phyloP scores from a whole-genome alignment of 805 yeast species.

The Metschnikowia koreensis region DNA sequence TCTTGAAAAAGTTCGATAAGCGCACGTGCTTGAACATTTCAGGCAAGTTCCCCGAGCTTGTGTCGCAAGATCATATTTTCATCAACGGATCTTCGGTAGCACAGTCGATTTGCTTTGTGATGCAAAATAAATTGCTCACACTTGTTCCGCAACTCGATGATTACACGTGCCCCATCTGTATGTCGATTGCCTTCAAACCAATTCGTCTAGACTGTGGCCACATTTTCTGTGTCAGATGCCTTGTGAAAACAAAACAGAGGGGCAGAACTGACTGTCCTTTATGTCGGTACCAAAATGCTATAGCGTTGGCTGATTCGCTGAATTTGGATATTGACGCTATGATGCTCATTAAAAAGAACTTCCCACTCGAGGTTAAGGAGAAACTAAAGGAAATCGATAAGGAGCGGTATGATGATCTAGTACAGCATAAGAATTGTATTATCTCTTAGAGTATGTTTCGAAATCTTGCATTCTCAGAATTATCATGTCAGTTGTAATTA shows the following conservation, averaged over 20 bases:
- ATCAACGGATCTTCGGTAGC: constrained; percentile 50
- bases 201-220: constrained; percentile 63
- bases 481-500: no score
- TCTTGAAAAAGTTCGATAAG: constrained; percentile 73
- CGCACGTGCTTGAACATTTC: constrained; percentile 57
- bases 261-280: constrained; percentile 64
- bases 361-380: constrained; percentile 65
- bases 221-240: constrained; percentile 69
- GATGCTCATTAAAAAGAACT: constrained; percentile 53
- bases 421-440: constrained; percentile 24
- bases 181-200: constrained; percentile 69
- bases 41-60: constrained; percentile 44
- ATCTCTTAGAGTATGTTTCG: constrained; percentile 5
- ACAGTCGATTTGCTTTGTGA: constrained; percentile 52
- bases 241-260: constrained; percentile 64
- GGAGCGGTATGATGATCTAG: constrained; percentile 35
- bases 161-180: constrained; percentile 72
- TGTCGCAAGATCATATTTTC: constrained; percentile 41
- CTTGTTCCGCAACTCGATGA: constrained; percentile 74
- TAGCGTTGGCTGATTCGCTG: constrained; percentile 54
- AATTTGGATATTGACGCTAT: constrained; percentile 58
- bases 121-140: constrained; percentile 52
- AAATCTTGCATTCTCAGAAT: no score
- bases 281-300: constrained; percentile 54
- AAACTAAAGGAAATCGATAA: constrained; percentile 54